Evolutionary conservation across 768 basidiomycete species (phyloP), one percentile per base, ranked within the genome.

Genomic region (Rhizopogon vinicolor): DNA sequence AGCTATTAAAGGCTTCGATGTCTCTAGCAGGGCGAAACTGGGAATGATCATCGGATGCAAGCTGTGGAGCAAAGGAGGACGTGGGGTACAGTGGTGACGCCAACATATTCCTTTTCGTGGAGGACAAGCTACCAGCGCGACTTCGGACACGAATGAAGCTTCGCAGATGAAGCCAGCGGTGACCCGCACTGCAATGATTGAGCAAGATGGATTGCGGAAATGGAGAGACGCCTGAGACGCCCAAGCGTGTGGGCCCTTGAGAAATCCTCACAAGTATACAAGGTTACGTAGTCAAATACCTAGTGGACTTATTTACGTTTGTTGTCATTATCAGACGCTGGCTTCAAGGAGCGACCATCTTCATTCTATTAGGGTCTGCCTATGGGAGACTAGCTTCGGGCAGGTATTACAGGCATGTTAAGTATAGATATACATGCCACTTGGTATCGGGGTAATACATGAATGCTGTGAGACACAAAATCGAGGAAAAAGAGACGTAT

Each of bases 1-100:
- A 77, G 60, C 76, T 86, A 61, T 87, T 89, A 75, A 90, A 91
- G 3, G 84, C 74, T 57, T 89, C 87, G 57, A 86, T 66, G 66
- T 91, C 87, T 65, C 81, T 83, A 39, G 85, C 78, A 3, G 88
- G 88, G 42, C 82, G 76, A 66, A 82, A 84, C 60, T 83, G 82
- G 29, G 76, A 63, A 43, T 75, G 64, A 63, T 82, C 81, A 49
- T 85, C 82, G 33, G 80, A 65, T 44, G 63, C 64, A 63, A 78
- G 76, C 49, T 79, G 75, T 5, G 76, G 68, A 40, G 80, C 72
- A 63, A 87, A 85, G 49, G 78, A 74, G 29, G 78, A 68, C 6
- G 78, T 61, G 53, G 81, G 84, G 60, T 81, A 72, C 60, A 86
- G 76, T 13, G 86, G 85, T 19, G 82, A 78, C 53, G 84, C 87